Evolutionary conservation across 441 rosid genomes (phyloP).

Genomic region (Populus hybrid): DNA sequence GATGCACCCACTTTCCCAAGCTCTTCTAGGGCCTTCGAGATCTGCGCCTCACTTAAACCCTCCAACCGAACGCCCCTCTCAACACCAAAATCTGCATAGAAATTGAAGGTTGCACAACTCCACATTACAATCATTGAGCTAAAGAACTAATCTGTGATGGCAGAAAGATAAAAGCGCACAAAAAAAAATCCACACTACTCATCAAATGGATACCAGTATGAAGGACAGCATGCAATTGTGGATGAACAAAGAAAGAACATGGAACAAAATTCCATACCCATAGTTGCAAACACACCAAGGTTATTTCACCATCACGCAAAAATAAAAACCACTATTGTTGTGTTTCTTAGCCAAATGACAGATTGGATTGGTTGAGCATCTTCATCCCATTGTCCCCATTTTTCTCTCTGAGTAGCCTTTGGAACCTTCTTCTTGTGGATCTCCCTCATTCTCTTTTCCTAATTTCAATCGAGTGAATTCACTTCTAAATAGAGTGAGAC

Average conservation of each 20-base stretch:
- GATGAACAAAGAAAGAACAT: neutral
- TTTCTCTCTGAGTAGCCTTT: too few relatives aligned
- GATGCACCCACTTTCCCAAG: slow-evolving; percentile 60
- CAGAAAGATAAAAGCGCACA: neutral
- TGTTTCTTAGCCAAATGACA: neutral
- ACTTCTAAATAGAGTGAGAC: too few relatives aligned
- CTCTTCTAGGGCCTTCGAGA: slow-evolving; percentile 69
- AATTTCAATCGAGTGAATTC: too few relatives aligned
- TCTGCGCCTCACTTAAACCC: slow-evolving; percentile 65
- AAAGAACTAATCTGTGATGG: neutral
- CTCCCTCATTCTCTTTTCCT: too few relatives aligned
- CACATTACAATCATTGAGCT: neutral
- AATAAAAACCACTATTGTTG: neutral
- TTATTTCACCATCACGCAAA: too few relatives aligned
- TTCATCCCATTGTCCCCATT: too few relatives aligned
- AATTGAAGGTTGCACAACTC: neutral
- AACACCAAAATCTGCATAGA: slow-evolving; percentile 68
- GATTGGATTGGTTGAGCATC: neutral
- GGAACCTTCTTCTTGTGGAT: too few relatives aligned
- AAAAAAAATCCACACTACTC: neutral
- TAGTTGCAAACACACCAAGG: neutral
- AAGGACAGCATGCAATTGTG: neutral
- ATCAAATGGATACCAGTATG: neutral
- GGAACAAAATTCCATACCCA: neutral
- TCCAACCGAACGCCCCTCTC: slow-evolving; percentile 79